These are phyloP conservation scores for Ganoderma sp. DNA, from an alignment of 1,284 basidiomycete species.

Conservation along the genomic window DNA sequence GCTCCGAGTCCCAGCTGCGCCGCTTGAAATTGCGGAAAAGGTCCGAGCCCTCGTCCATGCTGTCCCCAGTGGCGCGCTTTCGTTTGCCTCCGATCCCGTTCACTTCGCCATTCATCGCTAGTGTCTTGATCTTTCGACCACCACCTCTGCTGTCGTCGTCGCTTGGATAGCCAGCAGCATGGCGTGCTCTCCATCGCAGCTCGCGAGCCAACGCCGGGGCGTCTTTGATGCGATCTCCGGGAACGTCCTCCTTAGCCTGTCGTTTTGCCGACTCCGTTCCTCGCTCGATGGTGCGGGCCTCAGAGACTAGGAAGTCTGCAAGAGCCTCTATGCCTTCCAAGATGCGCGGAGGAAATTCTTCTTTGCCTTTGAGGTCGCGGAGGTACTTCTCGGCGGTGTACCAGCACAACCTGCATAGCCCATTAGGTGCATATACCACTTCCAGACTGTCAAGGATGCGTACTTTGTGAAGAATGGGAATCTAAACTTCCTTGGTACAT, in stretches of 20 bases:
- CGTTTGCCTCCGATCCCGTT: constrained; percentile 51
- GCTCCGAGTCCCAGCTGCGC: constrained; percentile 62
- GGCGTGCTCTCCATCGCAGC: constrained; percentile 77
- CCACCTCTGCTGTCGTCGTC: constrained; percentile 64
- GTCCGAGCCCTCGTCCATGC: constrained; percentile 38
- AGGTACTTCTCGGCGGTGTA: constrained; percentile 84
- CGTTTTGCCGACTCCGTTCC: constrained; percentile 67
- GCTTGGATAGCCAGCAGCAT: constrained; percentile 68
- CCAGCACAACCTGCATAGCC: constrained; percentile 76
- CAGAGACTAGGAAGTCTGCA: constrained; percentile 80
- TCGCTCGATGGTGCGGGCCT: constrained; percentile 72
- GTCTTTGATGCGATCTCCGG: constrained; percentile 81
- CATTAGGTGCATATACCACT: not conserved
- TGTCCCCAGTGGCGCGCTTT: constrained; percentile 52
- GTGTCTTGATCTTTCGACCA: constrained; percentile 39
- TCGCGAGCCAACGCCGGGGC: constrained; percentile 79
- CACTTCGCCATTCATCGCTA: constrained; percentile 35
- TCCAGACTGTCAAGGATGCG: constrained; percentile 32
- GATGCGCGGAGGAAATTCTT: constrained; percentile 66
- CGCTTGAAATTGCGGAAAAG: constrained; percentile 72
- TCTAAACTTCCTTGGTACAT: constrained; percentile 93
- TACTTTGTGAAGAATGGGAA: constrained; percentile 88
- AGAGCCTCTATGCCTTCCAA: constrained; percentile 75
- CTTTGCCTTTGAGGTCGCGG: constrained; percentile 70
- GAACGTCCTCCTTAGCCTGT: constrained; percentile 81